Evolutionary conservation across 2,329 filamentous ascomycete genomes (phyloP).

Genomic region (Emergomyces pasteurianus): DNA sequence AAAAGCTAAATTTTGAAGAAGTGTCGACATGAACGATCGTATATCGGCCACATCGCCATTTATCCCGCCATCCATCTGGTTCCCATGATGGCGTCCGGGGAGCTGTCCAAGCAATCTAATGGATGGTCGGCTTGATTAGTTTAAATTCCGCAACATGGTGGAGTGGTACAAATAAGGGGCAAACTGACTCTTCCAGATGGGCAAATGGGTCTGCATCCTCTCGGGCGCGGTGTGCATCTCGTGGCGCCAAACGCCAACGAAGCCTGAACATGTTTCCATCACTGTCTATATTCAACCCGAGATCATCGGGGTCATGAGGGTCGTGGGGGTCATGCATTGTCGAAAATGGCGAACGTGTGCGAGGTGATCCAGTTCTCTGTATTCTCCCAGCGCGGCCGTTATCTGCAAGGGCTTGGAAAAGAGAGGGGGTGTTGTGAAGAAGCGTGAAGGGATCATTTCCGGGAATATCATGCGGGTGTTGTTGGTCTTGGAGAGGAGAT

Average conservation of each 20-base stretch:
- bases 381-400: background rate
- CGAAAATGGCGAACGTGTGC: background rate
- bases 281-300: background rate
- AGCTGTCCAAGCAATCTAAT: background rate
- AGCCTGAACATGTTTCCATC: background rate
- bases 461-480: background rate
- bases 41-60: slow-evolving; percentile 10
- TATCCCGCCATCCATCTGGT: background rate
- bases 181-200: slow-evolving; percentile 37
- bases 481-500: slow-evolving; percentile 9
- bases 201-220: slow-evolving; percentile 35
- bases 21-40: slow-evolving; percentile 14
- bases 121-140: background rate
- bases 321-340: background rate
- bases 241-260: slow-evolving; percentile 33
- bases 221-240: slow-evolving; percentile 41
- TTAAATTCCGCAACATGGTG: background rate
- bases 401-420: background rate
- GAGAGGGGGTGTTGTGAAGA: background rate
- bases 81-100: background rate
- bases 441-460: background rate
- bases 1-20: slow-evolving; percentile 46
- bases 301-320: background rate
- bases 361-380: background rate
- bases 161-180: background rate